Conservation (phyloP, 164 flowering plant genomes). For the Nymphaea thermarum region DNA sequence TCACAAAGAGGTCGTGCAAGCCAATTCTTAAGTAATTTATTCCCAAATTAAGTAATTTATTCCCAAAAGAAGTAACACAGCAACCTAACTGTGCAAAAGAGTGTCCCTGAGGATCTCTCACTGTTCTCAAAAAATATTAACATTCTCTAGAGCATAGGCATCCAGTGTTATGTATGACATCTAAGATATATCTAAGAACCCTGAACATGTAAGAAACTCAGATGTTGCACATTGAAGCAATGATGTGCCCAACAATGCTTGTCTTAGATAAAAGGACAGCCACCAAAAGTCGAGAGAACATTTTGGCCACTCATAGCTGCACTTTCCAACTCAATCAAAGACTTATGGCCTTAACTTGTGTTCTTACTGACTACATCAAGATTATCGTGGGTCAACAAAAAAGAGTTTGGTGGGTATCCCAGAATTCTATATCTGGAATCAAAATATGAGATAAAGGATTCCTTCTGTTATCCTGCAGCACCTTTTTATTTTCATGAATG, state of each 20-base stretch:
- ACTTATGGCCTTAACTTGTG: constrained; percentile 36
- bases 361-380: constrained; percentile 13
- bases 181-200: constrained; percentile 31
- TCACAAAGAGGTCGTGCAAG: constrained; percentile 87
- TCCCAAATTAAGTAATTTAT: constrained; percentile 87
- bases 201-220: constrained; percentile 66
- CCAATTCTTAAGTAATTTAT: constrained; percentile 83
- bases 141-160: constrained; percentile 88
- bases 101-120: constrained; percentile 79
- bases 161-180: constrained; percentile 80
- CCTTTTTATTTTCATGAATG: constrained; percentile 69
- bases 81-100: constrained; percentile 74
- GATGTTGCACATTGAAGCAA: constrained; percentile 83
- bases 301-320: constrained; percentile 36
- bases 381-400: constrained; percentile 26
- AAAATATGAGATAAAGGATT: constrained; percentile 76
- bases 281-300: constrained; percentile 95
- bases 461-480: constrained; percentile 56
- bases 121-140: constrained; percentile 84
- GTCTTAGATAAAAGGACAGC: constrained; percentile 61
- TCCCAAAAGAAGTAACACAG: constrained; percentile 90
- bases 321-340: constrained; percentile 37
- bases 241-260: constrained; percentile 72
- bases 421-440: constrained; percentile 59
- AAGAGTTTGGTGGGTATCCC: constrained; percentile 82